These are phyloP conservation scores for Ganoderma multipileum DNA, from an alignment of 1,284 basidiomycete species.

Conservation along the genomic window DNA sequence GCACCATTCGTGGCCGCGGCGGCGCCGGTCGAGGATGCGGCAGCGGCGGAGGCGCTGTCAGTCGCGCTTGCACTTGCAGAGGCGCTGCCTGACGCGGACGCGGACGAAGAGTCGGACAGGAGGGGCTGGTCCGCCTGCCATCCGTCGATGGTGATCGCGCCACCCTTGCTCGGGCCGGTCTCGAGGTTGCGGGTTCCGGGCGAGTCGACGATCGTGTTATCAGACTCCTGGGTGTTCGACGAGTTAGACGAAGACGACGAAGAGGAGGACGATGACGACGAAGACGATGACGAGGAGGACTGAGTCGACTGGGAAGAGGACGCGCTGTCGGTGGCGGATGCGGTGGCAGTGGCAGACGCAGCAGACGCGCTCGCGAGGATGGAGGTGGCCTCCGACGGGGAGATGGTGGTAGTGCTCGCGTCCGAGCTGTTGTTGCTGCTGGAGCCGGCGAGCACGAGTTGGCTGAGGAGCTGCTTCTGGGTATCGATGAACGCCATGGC, in stretches of 20 bases:
- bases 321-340: conserved; percentile 18
- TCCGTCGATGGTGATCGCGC: conserved; percentile 41
- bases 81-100: neutral
- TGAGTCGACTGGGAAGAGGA: conserved; percentile 5
- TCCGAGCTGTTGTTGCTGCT: conserved; percentile 25
- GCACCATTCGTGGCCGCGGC: neutral
- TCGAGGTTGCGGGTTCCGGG: conserved; percentile 45
- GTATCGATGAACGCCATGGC: conserved; percentile 71
- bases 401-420: conserved; percentile 28
- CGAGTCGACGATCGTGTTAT: conserved; percentile 31
- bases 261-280: neutral
- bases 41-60: neutral
- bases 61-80: neutral
- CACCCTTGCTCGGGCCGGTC: conserved; percentile 50
- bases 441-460: conserved; percentile 47
- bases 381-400: conserved; percentile 31
- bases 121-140: conserved; percentile 28
- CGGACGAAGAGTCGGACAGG: conserved; percentile 6
- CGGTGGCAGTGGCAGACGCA: conserved; percentile 6
- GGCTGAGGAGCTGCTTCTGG: conserved; percentile 55
- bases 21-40: neutral
- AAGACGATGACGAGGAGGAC: neutral
- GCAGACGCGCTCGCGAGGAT: conserved; percentile 30
- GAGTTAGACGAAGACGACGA: conserved; percentile 8
- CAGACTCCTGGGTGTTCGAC: conserved; percentile 23